Evolutionary conservation across 139 green algal species (phyloP).

Genomic region (Coelastrella sp.): DNA sequence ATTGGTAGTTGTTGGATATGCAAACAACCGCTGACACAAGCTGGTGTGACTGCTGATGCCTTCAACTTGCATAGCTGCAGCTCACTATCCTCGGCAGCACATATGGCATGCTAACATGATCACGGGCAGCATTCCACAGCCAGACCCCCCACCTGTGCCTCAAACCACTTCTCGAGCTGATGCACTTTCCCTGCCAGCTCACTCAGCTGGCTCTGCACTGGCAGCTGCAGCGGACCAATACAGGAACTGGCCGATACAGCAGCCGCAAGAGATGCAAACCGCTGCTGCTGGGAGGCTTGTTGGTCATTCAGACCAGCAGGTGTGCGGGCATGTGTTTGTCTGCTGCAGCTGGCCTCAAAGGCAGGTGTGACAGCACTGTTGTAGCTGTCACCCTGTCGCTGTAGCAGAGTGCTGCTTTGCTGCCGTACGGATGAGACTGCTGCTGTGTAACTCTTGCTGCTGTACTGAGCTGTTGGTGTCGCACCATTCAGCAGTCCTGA

Average conservation of each 20-base stretch:
- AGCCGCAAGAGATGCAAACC: constrained; percentile 13
- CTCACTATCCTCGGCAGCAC: too few relatives aligned
- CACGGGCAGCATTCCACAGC: too few relatives aligned
- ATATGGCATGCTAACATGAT: too few relatives aligned
- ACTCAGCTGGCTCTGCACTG: constrained; percentile 2
- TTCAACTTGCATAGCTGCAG: too few relatives aligned
- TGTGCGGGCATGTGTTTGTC: not conserved
- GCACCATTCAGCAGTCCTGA: constrained; percentile 9
- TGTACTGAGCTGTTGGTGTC: not conserved
- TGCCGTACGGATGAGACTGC: not conserved
- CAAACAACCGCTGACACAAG: too few relatives aligned
- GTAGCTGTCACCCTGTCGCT: not conserved
- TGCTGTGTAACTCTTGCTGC: not conserved
- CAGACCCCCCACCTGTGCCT: constrained; percentile 14
- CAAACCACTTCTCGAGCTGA: constrained; percentile 41
- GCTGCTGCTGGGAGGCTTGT: not conserved
- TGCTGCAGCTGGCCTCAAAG: not conserved
- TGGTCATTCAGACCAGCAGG: not conserved
- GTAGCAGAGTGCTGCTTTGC: not conserved
- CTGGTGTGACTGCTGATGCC: too few relatives aligned
- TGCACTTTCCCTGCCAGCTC: constrained; percentile 25
- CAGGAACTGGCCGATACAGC: not conserved
- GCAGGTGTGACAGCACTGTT: not conserved
- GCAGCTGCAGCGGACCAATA: not conserved
- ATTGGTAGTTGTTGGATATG: too few relatives aligned